Evolutionary conservation across 805 yeast genomes (phyloP), one percentile per base, ranked within the genome.

Genomic region (Candida arabinofermentans): DNA sequence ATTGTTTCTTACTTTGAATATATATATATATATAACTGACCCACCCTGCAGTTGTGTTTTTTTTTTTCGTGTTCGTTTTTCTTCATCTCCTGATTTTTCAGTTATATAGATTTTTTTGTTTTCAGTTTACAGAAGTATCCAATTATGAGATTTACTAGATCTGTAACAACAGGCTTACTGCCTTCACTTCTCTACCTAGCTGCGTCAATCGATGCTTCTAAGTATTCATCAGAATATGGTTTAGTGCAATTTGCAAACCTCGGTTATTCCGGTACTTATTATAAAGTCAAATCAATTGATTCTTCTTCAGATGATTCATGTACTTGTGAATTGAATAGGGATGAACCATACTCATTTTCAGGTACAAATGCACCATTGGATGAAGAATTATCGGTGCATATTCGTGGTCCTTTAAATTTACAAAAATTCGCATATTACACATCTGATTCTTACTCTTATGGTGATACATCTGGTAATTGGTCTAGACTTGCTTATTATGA

Each of bases 361-460:
- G 91, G 91, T 19, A 43, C 75, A 18, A 76, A 81, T 54, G 64
- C 88, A 22, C 93, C 93, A 6, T 57, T 83, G 30, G 66, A 82
- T 57, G 81, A 74, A 50, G 89, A 79, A 57, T 67, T 84, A 21
- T 79, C 88, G 4, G 87, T 84, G 13, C 93, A 84, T 58, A 77
- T 84, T 60, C 74, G 93, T 65, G 93, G 93, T 34, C 93, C 93
- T 8, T 58, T 84, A 45, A 65, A 72, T 13, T 67, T 84, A 54
- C 61, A 65, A 45, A 72, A 75, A 52, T 84, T 83, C 57, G 90
- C 79, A 5, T 79, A 66, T 50, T 84, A 80, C 56, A 69, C 70
- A n/a, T 51, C 80, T 13, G 66, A 67, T 3, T 56, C 64, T 23
- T 79, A 67, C 49, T 53, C 49, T 1, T 57, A 45, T 24, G 69